Percentiles rank a stretch among this genome's conserved stretches.
These are phyloP conservation scores for Rutidosis leptorrhynchoides DNA, from an alignment of 129 eudicot species.

Conservation along the genomic window DNA sequence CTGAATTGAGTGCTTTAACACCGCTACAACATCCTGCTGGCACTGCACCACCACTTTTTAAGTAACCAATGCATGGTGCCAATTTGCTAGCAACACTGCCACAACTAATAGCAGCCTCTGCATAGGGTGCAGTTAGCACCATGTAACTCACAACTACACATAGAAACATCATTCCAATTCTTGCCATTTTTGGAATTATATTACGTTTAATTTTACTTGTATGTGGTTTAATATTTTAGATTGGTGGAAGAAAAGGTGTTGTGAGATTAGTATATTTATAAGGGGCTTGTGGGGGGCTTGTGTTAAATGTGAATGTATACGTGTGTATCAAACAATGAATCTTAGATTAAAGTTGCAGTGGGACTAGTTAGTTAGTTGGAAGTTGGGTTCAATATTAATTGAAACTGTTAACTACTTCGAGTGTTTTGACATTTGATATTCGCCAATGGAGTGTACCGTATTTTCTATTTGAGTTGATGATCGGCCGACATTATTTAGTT, in stretches of 20 bases:
- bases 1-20: neutral
- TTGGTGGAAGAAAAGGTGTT: neutral
- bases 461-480: neutral
- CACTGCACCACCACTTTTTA: neutral
- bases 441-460: neutral
- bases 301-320: neutral
- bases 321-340: no score
- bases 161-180: neutral
- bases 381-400: neutral
- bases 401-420: neutral
- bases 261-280: neutral
- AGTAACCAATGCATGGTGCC: neutral
- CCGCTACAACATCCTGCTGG: neutral
- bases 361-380: neutral
- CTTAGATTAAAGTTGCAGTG: neutral
- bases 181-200: neutral
- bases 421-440: neutral
- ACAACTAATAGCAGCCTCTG: neutral
- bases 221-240: neutral
- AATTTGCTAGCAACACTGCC: neutral
- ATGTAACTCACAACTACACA: neutral
- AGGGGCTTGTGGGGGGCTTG: neutral
- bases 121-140: neutral
- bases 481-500: neutral
- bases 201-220: neutral